Evolutionary conservation across 1,139 yeast species (phyloP).

Genomic region (Sugiyamaella japonica): DNA sequence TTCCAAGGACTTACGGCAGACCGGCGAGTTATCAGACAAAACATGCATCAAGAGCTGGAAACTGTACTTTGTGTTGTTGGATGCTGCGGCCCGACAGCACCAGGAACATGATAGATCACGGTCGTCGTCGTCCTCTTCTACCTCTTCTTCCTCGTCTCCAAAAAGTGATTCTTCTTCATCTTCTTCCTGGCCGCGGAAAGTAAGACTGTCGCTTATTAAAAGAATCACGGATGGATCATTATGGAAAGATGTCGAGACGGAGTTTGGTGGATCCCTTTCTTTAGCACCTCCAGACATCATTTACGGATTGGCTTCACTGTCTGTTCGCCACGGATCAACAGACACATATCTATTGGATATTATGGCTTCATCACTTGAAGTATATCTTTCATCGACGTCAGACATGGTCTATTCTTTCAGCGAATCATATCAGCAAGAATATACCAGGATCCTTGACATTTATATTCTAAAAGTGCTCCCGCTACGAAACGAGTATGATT

Average conservation of each 20-base stretch:
- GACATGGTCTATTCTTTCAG: conserved; percentile 17
- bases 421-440: conserved; percentile 22
- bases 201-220: conserved; percentile 20
- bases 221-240: conserved; percentile 21
- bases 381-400: conserved; percentile 24
- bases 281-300: conserved; percentile 24
- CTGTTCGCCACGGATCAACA: conserved; percentile 22
- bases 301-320: conserved; percentile 23
- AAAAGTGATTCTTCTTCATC: neutral
- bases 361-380: conserved; percentile 23
- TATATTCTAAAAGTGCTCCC: conserved; percentile 31
- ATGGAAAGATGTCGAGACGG: conserved; percentile 15
- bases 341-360: conserved; percentile 16
- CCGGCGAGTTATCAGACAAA: conserved; percentile 22
- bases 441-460: conserved; percentile 24
- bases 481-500: conserved; percentile 27
- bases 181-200: conserved; percentile 23
- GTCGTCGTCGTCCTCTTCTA: conserved; percentile 7
- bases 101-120: conserved; percentile 13
- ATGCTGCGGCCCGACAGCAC: conserved; percentile 23
- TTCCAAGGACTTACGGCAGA: conserved; percentile 16
- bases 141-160: conserved; percentile 8
- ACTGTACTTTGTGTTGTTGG: conserved; percentile 30
- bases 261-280: conserved; percentile 18
- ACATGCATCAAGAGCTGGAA: conserved; percentile 32